phyloP scores from a whole-genome alignment of 2,329 filamentous ascomycete species.

The Talaromyces rugulosus region DNA sequence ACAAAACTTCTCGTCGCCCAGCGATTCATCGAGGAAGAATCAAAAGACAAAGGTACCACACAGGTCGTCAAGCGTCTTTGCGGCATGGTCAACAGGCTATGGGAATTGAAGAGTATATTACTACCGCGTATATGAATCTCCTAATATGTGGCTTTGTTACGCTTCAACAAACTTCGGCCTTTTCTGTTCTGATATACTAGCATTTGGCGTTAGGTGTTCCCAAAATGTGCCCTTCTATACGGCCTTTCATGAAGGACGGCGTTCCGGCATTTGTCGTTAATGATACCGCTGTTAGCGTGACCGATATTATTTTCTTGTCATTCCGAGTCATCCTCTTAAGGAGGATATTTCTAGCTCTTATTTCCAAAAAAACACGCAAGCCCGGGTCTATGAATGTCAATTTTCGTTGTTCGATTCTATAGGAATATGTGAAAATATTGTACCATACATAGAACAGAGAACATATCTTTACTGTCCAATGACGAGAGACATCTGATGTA shows the following conservation, averaged over 20 bases:
- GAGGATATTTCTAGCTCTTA: neutral
- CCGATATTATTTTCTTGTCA: neutral
- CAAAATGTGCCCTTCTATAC: conserved; percentile 6
- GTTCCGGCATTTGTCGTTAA: conserved; percentile 2
- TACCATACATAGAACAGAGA: neutral
- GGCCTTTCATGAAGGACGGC: conserved; percentile 9
- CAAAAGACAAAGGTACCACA: conserved; percentile 65
- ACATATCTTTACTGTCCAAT: neutral
- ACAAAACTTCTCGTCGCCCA: conserved; percentile 65
- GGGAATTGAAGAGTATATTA: conserved; percentile 20
- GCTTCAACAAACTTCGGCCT: neutral
- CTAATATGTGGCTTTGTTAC: neutral
- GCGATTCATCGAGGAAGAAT: conserved; percentile 64
- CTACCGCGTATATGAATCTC: conserved; percentile 16
- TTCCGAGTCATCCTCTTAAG: neutral
- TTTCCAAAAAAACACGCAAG: neutral
- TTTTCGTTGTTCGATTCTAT: neutral
- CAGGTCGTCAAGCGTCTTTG: conserved; percentile 69
- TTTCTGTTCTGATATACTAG: conserved; percentile 7
- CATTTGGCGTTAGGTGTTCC: conserved; percentile 13
- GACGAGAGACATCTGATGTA: neutral
- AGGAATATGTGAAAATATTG: neutral
- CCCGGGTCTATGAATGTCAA: neutral
- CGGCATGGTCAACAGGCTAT: conserved; percentile 61
- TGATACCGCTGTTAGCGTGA: neutral